Evolutionary conservation across 257 asterid species (phyloP), one percentile per base, ranked within the genome.

Genomic region (Solanum appendiculatum): DNA sequence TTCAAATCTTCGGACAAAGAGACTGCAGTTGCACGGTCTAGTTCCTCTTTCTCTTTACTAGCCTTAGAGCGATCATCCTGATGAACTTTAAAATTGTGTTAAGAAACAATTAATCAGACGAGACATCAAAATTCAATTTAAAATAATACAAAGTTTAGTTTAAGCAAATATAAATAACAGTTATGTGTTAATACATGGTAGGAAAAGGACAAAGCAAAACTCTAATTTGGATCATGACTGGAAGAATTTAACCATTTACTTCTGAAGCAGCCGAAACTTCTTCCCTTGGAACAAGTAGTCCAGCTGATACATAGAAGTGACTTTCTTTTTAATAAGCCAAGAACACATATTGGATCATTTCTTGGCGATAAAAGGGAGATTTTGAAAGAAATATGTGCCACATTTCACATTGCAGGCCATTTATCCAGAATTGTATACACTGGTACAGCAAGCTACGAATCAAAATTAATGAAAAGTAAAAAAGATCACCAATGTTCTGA

Each of bases 11-110:
- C 99, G 36, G 95, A 91, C 87, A 94, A 86, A 87, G 99, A 95
- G 56, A 92, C 97, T 34, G 97, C 97, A 88, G 93, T 93, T 64
- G 99, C 99, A 70, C 94, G 95, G 81, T 97, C 98, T 72, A 97
- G 83, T 88, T 97, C 99, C 89, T 95, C 98, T 81, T 92, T 92
- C 66, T 96, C 98, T 90, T 90, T 93, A 66, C 83, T 89, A 72
- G 91, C 86, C 78, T 95, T 91, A 75, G 98, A 44, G 23, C 91
- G 93, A 85, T 93, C 99, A 91, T 93, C 99, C 99, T 96, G 93
- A 88, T 87, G 87, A 87, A 21, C 64, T 91, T 72, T 68, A 54
- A 77, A 85, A 73, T 21, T 69, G 66, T 11, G 37, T 80, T 80
- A 80, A 80, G 64, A 80, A 80, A 44, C 40, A 80, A 44, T 44